A percentile compares a stretch with the other conserved stretches of the same genome.
Evolutionary conservation across 345 rosid genomes (phyloP).

Genomic region (Microthlaspi erraticum): DNA sequence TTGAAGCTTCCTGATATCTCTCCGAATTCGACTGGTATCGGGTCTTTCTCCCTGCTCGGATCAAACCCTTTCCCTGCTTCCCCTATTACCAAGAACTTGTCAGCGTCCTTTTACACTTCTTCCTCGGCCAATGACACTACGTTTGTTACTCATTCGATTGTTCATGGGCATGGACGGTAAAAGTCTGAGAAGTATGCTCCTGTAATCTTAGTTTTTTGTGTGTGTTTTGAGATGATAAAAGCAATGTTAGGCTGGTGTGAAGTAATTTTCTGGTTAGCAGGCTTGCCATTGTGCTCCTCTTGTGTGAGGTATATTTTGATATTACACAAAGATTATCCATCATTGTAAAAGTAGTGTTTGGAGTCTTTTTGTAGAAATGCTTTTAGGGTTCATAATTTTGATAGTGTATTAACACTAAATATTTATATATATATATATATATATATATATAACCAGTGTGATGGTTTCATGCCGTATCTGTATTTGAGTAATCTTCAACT

Average conservation of each 20-base stretch:
- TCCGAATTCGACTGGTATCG: constrained; percentile 36
- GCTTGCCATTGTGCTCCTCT: constrained; percentile 24
- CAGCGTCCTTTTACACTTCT: constrained; percentile 30
- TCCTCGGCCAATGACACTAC: constrained; percentile 25
- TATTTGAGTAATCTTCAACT: background rate
- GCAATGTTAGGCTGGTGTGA: constrained; percentile 19
- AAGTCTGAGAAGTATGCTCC: background rate
- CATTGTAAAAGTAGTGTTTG: constrained; percentile 11
- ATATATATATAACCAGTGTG: too few relatives aligned
- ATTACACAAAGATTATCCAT: constrained; percentile 10
- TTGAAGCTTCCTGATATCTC: constrained; percentile 34
- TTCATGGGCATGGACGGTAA: constrained; percentile 40
- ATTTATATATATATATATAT: too few relatives aligned
- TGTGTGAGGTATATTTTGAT: constrained; percentile 17
- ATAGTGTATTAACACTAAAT: constrained; percentile 5
- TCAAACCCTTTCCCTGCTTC: constrained; percentile 4
- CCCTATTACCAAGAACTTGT: constrained; percentile 5
- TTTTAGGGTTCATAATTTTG: constrained; percentile 17
- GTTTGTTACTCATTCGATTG: constrained; percentile 39
- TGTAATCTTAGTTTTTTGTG: background rate
- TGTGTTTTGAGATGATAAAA: background rate
- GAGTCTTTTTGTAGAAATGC: constrained; percentile 20
- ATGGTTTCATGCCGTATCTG: background rate
- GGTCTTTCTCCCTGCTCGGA: constrained; percentile 12
- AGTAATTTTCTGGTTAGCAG: constrained; percentile 9